These are phyloP conservation scores for Puccinellia tenuiflora DNA, from an alignment of 176 grass and related monocot species.

Conservation along the genomic window DNA sequence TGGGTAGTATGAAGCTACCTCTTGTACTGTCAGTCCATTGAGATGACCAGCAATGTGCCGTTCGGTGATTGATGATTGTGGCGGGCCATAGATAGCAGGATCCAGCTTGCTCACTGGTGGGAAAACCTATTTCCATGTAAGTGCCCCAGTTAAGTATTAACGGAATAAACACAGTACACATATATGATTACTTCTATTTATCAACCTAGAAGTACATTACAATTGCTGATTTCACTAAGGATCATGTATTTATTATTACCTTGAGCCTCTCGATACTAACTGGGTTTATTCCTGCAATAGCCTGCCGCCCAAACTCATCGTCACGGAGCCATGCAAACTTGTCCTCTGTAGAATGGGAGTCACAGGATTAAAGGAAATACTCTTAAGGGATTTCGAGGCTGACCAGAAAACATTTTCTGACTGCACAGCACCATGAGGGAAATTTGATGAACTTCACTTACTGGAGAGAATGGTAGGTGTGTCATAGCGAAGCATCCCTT, in stretches of 20 bases:
- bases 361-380: neutral
- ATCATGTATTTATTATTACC: slow-evolving; percentile 36
- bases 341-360: slow-evolving; percentile 53
- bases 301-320: slow-evolving; percentile 88
- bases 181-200: neutral
- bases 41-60: slow-evolving; percentile 67
- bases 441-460: slow-evolving; percentile 36
- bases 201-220: neutral
- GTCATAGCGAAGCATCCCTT: slow-evolving; percentile 94
- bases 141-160: neutral
- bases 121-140: slow-evolving; percentile 55
- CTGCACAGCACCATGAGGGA: neutral
- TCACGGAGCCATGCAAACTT: slow-evolving; percentile 99
- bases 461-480: slow-evolving; percentile 93
- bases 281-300: slow-evolving; percentile 90
- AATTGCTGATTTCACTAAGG: neutral
- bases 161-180: neutral
- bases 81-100: slow-evolving; percentile 61
- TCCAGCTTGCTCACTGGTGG: slow-evolving; percentile 86
- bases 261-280: slow-evolving; percentile 67
- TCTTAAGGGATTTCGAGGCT: neutral
- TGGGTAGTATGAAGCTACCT: slow-evolving; percentile 44
- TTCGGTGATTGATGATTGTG: slow-evolving; percentile 80
- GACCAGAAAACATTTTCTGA: neutral
- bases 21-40: slow-evolving; percentile 71